A percentile compares a stretch with the other conserved stretches of the same genome.
These are phyloP conservation scores for Trichoderma simmonsii DNA, from an alignment of 2,329 filamentous ascomycete genomes.

Conservation along the genomic window DNA sequence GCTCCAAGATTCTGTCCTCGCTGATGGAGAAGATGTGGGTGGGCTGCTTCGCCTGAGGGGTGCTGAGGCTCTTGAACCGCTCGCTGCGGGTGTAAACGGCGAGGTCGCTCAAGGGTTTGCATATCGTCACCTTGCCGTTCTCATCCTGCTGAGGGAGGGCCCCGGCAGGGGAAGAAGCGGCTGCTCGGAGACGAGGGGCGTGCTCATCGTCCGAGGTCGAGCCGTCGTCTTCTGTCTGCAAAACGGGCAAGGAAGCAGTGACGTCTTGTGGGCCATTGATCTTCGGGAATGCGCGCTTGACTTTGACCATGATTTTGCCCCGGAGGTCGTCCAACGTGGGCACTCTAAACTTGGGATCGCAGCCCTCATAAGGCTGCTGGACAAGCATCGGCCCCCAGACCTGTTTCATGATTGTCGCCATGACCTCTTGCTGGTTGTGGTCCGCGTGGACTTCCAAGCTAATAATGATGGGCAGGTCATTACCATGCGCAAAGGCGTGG, in stretches of 20 bases:
- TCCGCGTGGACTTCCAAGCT: slow-evolving; percentile 89
- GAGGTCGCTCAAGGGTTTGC: slow-evolving; percentile 67
- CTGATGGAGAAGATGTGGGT: slow-evolving; percentile 83
- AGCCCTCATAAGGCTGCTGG: slow-evolving; percentile 51
- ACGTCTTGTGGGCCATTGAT: slow-evolving; percentile 29
- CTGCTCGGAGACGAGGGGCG: slow-evolving; percentile 3
- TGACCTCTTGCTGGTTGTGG: slow-evolving; percentile 78
- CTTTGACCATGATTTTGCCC: slow-evolving; percentile 80
- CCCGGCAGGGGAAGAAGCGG: slow-evolving; percentile 1
- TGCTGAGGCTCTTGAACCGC: slow-evolving; percentile 70
- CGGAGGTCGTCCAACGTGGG: slow-evolving; percentile 69
- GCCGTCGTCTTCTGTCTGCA: slow-evolving; percentile 36
- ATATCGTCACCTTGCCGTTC: slow-evolving; percentile 57
- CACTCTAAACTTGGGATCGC: slow-evolving; percentile 53
- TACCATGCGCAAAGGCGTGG: slow-evolving; percentile 70
- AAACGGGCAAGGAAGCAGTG: slow-evolving; percentile 32
- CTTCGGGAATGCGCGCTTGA: slow-evolving; percentile 56
- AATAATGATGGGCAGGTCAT: slow-evolving; percentile 80
- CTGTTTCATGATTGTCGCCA: slow-evolving; percentile 92
- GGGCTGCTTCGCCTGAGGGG: slow-evolving; percentile 57
- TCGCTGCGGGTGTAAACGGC: slow-evolving; percentile 86
- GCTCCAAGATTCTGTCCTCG: slow-evolving; percentile 68
- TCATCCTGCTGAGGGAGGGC: slow-evolving; percentile 22
- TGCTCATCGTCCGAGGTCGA: slow-evolving; percentile 46
- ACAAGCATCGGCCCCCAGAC: slow-evolving; percentile 77